Evolutionary conservation across 306 rosid genomes (phyloP), one percentile per base, ranked within the genome.

Genomic region (Casuarina cunninghamiana): DNA sequence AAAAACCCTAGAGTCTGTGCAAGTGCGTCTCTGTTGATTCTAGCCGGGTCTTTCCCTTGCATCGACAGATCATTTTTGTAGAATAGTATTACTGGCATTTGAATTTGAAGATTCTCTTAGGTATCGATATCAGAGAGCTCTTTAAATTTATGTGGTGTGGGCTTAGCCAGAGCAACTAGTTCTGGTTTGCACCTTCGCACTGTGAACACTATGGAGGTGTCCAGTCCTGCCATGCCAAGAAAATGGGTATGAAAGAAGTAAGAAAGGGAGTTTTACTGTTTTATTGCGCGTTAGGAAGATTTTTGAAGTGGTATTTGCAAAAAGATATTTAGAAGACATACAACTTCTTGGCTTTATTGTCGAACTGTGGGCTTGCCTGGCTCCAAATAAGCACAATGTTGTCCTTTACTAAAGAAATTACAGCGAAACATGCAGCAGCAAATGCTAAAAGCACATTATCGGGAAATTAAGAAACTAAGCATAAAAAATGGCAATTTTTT

Each of bases 81-180:
- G 46, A 85, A 76, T 6, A 79, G 86, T 49, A 85, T 82, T 53
- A 76, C 68, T 1, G 89, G 86, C 17, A 85, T 72, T 11, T 82
- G 89, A 67, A 85, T 79, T 15, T 84, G 82, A 19, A 82, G 82
- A 74, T 82, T 44, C n/a, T 82, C 84, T 79, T 82, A 82, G 17
- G 82, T 84, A 37, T 85, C 88, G 54, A 85, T 79, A 46, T 85
- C 88, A 15, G 86, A 85, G 7, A 85, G 86, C 35, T 58, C 76
- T 41, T 79, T 76, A 17, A 78, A 72, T 76, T 82, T 86, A 3
- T 62, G 72, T 0, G 84, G 86, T 3, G 83, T 81, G 5, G 77
- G 71, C 77, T 70, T 68, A 1, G 86, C 79, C n/a, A 86, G 82
- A 21, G 71, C 55, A 44, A 85, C 72, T 6, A 78, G 77, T 65